Percentiles rank a stretch among this genome's conserved stretches.
These are phyloP conservation scores for Agapanthus africanus DNA, from an alignment of 106 monocot genomes.

Conservation along the genomic window DNA sequence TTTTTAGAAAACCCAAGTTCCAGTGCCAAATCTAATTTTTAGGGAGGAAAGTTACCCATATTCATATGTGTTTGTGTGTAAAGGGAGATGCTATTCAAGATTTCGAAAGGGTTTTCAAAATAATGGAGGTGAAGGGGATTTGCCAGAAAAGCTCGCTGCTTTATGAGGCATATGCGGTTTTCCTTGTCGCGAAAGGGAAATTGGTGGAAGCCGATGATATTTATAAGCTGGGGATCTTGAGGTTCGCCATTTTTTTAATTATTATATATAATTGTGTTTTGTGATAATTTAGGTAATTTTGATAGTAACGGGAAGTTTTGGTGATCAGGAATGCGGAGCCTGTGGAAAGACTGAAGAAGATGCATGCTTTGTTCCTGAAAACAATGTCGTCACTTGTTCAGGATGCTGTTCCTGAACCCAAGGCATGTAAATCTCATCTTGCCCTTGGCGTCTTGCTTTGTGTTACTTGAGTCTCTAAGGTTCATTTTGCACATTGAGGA, in stretches of 20 bases:
- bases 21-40: not conserved
- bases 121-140: slow-evolving; percentile 58
- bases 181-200: slow-evolving; percentile 36
- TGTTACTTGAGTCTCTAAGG: not conserved
- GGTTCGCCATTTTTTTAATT: slow-evolving; percentile 32
- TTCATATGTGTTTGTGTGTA: not conserved
- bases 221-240: slow-evolving; percentile 59
- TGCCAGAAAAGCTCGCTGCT: slow-evolving; percentile 47
- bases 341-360: slow-evolving; percentile 52
- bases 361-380: slow-evolving; percentile 43
- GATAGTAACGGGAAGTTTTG: not conserved
- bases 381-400: slow-evolving; percentile 19
- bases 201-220: slow-evolving; percentile 47
- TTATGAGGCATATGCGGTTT: slow-evolving; percentile 64
- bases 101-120: slow-evolving; percentile 42
- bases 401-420: slow-evolving; percentile 12
- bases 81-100: slow-evolving; percentile 70
- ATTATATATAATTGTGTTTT: not conserved
- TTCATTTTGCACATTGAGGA: not conserved
- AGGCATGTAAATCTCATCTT: slow-evolving; percentile 22
- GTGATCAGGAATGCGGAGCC: slow-evolving; percentile 65
- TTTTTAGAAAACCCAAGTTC: too few species aligned
- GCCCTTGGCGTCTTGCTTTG: not conserved
- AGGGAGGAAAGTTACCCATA: not conserved
- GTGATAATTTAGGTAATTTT: not conserved